Base-by-base conservation (phyloP, 2,329 filamentous ascomycete species). In the Botrytis pseudocinerea region DNA sequence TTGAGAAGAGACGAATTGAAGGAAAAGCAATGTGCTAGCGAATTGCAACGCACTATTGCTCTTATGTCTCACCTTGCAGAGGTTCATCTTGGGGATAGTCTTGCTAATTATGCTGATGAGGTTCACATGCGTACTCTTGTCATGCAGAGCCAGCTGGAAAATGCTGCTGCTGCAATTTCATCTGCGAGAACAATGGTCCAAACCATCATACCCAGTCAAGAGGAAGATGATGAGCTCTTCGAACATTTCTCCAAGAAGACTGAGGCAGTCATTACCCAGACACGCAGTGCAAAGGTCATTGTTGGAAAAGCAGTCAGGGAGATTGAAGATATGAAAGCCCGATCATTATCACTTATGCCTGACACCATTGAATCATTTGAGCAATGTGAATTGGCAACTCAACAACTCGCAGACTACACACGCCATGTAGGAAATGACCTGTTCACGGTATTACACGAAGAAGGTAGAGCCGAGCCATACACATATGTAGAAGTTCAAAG, bases 41-140 rank as follows among this genome's bases (percentile, higher is more conserved):
- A 97, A 80, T 85, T 98, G 54, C 91, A 95, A 78, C 90, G 92
- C 71, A 95, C 93, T 10, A 93, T 97, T 77, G 92, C 94, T 70
- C 87, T 98, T 71, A 91, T 98, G 86, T 89, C 89, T n/a, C 94
- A 98, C 81, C 87, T 98, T 22, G 91, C 90, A 16, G 93, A 95
- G 79, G 90, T 95, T 35, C 91, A 97, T 79, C 90, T 97, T 64
- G 87, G 89, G 1, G 85, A 87, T 70, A 90, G 88, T 62, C 84
- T 94, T 14, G 89, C 92, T 76, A 91, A 89, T 79, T 93, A 93
- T 80, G 93, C 93, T 0, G 92, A 95, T 79, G 90, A 94, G 78
- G 83, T 95, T 48, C 89, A 94, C 78, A 95, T 95, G 91, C 90
- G 89, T 76, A 89, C 92, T 4, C 82, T 90, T 64, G 84, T 95